Evolutionary conservation across 805 yeast genomes (phyloP).

Genomic region (Ogataea dorogensis): DNA sequence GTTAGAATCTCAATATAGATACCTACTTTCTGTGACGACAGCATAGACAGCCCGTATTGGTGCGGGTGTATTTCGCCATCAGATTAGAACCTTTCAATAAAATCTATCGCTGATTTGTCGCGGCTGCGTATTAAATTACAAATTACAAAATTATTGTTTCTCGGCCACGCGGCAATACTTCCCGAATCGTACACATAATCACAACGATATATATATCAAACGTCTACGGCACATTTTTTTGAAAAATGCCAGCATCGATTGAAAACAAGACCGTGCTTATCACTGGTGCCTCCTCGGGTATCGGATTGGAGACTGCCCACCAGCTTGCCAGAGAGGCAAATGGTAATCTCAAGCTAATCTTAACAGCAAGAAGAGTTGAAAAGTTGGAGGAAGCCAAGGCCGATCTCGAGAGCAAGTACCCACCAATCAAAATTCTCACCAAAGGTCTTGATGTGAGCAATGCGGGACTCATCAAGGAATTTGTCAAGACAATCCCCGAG

Average conservation of each 20-base stretch:
- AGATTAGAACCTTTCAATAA: too few relatives aligned
- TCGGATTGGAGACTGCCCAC: constrained; percentile 47
- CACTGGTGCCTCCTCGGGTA: constrained; percentile 51
- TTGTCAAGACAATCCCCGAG: constrained; percentile 50
- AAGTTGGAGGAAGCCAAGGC: constrained; percentile 50
- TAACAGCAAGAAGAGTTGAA: constrained; percentile 76
- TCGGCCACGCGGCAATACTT: background rate
- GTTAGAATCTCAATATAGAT: background rate
- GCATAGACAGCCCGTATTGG: constrained; percentile 11
- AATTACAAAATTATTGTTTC: too few relatives aligned
- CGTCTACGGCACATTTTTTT: background rate
- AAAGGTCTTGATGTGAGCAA: constrained; percentile 57
- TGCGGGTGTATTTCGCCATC: constrained; percentile 1
- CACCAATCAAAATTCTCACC: constrained; percentile 44
- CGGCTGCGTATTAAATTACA: too few relatives aligned
- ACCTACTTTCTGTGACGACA: constrained; percentile 13
- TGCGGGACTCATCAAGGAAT: constrained; percentile 49
- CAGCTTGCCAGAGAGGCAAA: constrained; percentile 56
- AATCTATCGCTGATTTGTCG: too few relatives aligned
- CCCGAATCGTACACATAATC: too few relatives aligned
- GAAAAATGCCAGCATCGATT: constrained; percentile 1
- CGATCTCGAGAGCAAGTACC: constrained; percentile 47
- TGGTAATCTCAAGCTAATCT: constrained; percentile 67
- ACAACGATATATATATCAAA: background rate
- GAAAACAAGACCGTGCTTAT: constrained; percentile 20